Evolutionary conservation across 768 basidiomycete species (phyloP).

Genomic region (Boletus pseudo-olivaceus): DNA sequence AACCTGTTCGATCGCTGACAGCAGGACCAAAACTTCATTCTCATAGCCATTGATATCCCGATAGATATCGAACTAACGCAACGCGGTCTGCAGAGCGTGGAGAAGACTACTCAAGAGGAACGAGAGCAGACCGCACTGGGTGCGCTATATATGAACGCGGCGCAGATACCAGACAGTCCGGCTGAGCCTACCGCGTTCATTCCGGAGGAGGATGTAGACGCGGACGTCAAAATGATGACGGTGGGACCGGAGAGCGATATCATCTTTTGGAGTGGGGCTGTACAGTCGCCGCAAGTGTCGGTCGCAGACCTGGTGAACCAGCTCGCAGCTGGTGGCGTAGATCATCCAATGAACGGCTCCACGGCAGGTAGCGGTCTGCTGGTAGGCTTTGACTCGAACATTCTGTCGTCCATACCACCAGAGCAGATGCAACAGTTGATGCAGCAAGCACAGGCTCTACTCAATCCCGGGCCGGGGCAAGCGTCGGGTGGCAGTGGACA

Average conservation of each 20-base stretch:
- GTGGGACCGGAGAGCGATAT: slow-evolving; percentile 64
- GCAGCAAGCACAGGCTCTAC: slow-evolving; percentile 38
- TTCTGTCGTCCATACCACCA: slow-evolving; percentile 42
- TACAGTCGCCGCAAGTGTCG: slow-evolving; percentile 36
- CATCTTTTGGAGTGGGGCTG: slow-evolving; percentile 56
- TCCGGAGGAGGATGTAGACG: slow-evolving; percentile 68
- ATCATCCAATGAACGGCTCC: slow-evolving; percentile 37
- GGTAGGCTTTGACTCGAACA: slow-evolving; percentile 41
- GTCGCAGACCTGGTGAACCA: slow-evolving; percentile 71
- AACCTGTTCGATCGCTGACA: slow-evolving; percentile 21
- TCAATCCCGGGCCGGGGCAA: slow-evolving; percentile 29
- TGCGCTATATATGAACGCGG: slow-evolving; percentile 66
- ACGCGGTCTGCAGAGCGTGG: slow-evolving; percentile 67
- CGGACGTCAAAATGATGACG: slow-evolving; percentile 60
- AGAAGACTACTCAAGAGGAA: slow-evolving; percentile 68
- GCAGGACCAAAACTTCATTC: background rate
- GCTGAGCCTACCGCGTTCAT: slow-evolving; percentile 61
- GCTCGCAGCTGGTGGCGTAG: slow-evolving; percentile 46
- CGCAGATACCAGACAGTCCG: slow-evolving; percentile 76
- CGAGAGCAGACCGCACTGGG: slow-evolving; percentile 75
- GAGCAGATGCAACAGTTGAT: slow-evolving; percentile 66
- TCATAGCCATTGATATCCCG: slow-evolving; percentile 61
- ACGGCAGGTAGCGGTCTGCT: slow-evolving; percentile 31
- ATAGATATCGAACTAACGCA: slow-evolving; percentile 47
- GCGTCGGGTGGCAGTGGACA: slow-evolving; percentile 28